Evolutionary conservation across 2,329 filamentous ascomycete genomes (phyloP), one percentile per base, ranked within the genome.

Genomic region (Alternaria panax): DNA sequence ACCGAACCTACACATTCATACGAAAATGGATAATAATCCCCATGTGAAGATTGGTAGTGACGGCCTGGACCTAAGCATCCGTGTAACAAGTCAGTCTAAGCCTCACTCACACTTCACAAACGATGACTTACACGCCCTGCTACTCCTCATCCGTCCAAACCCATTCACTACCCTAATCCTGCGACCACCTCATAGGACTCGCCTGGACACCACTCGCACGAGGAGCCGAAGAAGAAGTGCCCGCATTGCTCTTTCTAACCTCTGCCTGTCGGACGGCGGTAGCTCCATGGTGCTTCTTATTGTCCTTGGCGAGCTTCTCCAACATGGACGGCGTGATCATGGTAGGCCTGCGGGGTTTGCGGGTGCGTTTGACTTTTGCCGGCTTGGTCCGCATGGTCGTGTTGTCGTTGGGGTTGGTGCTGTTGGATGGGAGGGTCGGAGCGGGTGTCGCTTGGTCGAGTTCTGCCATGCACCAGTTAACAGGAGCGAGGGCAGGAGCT

Each of bases 111-210:
- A 34, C 4, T 22, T 22, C 18, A n/a, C 14, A 22, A 18, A 22
- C 0, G 18, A 4, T 7, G 18, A 40, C 18, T 22, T 20, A 3
- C 14, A n/a, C 24, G 1, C 43, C 27, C 7, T 14, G 4, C 30
- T 14, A 24, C 4, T 7, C 22, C 0, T 20, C 12, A n/a, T 47
- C 2, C 11, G 5, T 28, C 1, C 14, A 7, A 7, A n/a, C 5
- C 20, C 45, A 1, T 47, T 20, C 20, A 24, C 5, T 4, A 6
- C 18, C 22, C 28, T 27, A 59, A 12, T 59, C 40, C 27, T 59
- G 52, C 12, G 46, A 56, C 57, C 57, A 59, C 14, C 53, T 38
- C 8, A 59, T 47, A 7, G 57, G 57, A 8, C 50, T 56, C n/a
- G 57, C 57, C 3, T 40, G 45, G 32, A 34, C 20, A 2, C 20